Evolutionary conservation across 345 rosid genomes (phyloP).

Genomic region (Carallia pectinifolia): DNA sequence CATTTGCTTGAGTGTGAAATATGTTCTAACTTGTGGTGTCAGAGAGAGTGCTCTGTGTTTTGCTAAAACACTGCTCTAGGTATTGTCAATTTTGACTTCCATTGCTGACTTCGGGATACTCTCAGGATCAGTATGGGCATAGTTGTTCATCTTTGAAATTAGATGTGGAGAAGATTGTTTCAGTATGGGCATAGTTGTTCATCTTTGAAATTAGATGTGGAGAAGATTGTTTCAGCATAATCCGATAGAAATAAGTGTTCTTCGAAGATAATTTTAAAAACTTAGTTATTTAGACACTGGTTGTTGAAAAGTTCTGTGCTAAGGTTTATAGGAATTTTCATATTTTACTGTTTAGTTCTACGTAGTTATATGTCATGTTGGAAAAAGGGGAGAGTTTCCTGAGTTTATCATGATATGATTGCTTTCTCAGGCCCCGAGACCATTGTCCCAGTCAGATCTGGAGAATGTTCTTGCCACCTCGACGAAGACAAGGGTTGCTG

Average conservation of each 20-base stretch:
- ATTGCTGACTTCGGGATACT: too few relatives aligned
- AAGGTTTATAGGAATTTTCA: neutral
- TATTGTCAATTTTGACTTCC: too few relatives aligned
- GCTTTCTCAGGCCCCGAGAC: slow-evolving; percentile 59
- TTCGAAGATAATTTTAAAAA: neutral
- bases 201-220: neutral
- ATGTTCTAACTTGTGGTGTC: too few relatives aligned
- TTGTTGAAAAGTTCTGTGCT: neutral
- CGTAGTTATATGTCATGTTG: neutral
- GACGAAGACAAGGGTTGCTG: slow-evolving; percentile 71
- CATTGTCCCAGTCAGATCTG: slow-evolving; percentile 64
- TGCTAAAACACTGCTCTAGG: too few relatives aligned
- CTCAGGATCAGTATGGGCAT: neutral
- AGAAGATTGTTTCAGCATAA: neutral
- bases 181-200: neutral
- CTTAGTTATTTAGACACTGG: neutral
- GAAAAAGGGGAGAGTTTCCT: neutral
- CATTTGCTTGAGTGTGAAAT: too few relatives aligned
- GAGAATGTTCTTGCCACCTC: slow-evolving; percentile 68
- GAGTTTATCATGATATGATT: neutral
- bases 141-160: neutral
- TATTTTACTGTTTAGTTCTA: neutral
- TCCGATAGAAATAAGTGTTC: neutral
- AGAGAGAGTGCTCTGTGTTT: too few relatives aligned
- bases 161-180: neutral